Percentiles rank a stretch among this genome's conserved stretches.
Evolutionary conservation across 164 flowering plant species (phyloP).

Genomic region (Platanus orientalis): DNA sequence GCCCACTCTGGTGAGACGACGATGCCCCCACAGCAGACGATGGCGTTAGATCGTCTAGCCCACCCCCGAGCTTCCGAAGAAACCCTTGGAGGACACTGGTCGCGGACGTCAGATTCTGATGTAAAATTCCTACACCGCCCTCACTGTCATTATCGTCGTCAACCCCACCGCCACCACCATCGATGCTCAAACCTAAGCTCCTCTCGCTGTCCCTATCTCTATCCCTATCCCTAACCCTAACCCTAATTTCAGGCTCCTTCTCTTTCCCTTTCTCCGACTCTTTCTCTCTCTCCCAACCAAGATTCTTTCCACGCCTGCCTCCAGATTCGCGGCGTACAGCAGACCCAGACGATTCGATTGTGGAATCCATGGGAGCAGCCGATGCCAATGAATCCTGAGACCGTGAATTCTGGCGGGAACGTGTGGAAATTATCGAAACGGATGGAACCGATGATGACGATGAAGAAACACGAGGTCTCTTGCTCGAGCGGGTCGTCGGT

Average conservation of each 20-base stretch:
- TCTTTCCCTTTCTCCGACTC: conserved; percentile 82
- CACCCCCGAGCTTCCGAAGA: conserved; percentile 83
- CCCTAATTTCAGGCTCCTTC: conserved; percentile 77
- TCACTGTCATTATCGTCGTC: conserved; percentile 70
- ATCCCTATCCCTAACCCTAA: conserved; percentile 49
- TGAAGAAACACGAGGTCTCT: conserved; percentile 53
- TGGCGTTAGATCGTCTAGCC: conserved; percentile 84
- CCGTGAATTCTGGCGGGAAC: conserved; percentile 48
- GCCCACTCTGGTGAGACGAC: conserved; percentile 79
- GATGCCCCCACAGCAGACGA: conserved; percentile 63
- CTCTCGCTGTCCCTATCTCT: conserved; percentile 35
- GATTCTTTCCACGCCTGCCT: conserved; percentile 42
- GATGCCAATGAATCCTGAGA: conserved; percentile 28
- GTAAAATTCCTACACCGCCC: conserved; percentile 69
- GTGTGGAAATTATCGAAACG: conserved; percentile 40
- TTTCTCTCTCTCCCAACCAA: conserved; percentile 30
- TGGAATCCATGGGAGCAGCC: conserved; percentile 47
- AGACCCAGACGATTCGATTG: conserved; percentile 55
- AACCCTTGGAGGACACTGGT: conserved; percentile 93
- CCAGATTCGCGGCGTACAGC: conserved; percentile 37
- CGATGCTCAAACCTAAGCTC: conserved; percentile 54
- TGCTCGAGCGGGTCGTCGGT: conserved; percentile 61
- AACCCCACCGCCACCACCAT: conserved; percentile 28
- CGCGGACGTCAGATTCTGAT: conserved; percentile 79
- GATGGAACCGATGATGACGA: conserved; percentile 28